Base-by-base conservation (phyloP, 139 green algal genomes). In the Mesotaenium endlicherianum region DNA sequence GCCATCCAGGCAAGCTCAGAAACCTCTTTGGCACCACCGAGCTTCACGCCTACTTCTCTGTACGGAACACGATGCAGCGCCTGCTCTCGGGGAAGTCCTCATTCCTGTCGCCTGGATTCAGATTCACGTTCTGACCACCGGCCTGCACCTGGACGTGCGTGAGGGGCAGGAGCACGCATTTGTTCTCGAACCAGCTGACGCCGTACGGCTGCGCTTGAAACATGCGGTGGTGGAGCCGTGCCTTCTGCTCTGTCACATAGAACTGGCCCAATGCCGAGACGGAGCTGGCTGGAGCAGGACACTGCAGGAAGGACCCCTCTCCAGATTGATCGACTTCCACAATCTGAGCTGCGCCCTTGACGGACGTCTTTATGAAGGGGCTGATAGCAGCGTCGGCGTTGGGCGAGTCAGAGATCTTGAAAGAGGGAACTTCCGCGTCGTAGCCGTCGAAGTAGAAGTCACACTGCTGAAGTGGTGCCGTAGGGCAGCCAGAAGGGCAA, bases 361-460 rank as follows among this genome's bases (percentile, higher is more conserved):
- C 11, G 60, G 41, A 47, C 36, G 43, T 6, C 8, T 72, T 47
- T 8, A 72, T 72, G 8, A 38, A 38, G 60, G 60, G 60, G 11
- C 60, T 72, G 60, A 72, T 72, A 38, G 60, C 17, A 8, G 5
- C 6, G 11, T 72, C 60, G 43, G 60, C 36, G 36, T 38, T 38
- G 43, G 60, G 5, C n/a, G n/a, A n/a, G n/a, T n/a, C n/a, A n/a
- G n/a, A n/a, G n/a, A n/a, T n/a, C n/a, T n/a, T n/a, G n/a, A n/a
- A n/a, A n/a, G n/a, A n/a, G n/a, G n/a, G n/a, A n/a, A n/a, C n/a
- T n/a, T n/a, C n/a, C n/a, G n/a, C n/a, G n/a, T n/a, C n/a, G n/a
- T n/a, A 72, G 6, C 60, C 60, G 8, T n/a, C 36, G 60, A 72
- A 72, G 60, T 72, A 72, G 11, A 72, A 72, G 11, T 72, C 60